phyloP scores from a whole-genome alignment of 164 flowering plant genomes.

The Vitis labrusca region DNA sequence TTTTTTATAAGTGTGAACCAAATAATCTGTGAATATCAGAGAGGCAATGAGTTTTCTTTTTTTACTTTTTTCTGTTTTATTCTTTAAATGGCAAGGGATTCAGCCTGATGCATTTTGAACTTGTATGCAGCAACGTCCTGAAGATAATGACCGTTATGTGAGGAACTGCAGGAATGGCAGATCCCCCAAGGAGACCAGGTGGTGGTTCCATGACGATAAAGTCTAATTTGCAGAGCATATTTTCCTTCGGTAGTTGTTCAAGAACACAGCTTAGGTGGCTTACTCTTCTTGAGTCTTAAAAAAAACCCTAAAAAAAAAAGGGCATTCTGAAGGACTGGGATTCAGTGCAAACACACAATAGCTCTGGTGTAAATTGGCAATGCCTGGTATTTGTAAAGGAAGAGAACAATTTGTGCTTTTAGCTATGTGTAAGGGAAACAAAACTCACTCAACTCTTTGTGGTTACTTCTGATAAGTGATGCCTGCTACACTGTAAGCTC shows the following conservation, averaged over 20 bases:
- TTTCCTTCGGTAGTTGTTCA: not conserved
- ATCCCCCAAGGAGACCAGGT: conserved; percentile 67
- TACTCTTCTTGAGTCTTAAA: not conserved
- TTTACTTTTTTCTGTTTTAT: not conserved
- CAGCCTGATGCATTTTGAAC: conserved; percentile 1
- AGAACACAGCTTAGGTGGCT: conserved; percentile 13
- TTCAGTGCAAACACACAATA: conserved; percentile 10
- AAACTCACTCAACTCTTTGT: conserved; percentile 2
- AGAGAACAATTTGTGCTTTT: conserved; percentile 13
- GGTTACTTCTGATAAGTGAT: not conserved
- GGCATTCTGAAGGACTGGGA: conserved; percentile 14
- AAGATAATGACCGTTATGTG: conserved; percentile 58
- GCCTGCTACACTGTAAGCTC: conserved; percentile 10
- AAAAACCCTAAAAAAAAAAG: not conserved
- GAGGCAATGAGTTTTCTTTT: not conserved
- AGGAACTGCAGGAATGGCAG: conserved; percentile 60
- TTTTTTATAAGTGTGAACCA: not conserved
- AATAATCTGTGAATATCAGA: not conserved
- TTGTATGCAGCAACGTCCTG: conserved; percentile 55
- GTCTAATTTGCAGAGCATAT: conserved; percentile 29
- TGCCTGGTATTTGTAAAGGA: conserved; percentile 28
- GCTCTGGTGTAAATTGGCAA: conserved; percentile 24
- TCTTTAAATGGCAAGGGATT: no score
- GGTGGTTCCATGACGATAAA: conserved; percentile 76
- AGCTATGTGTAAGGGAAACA: conserved; percentile 1